These are phyloP conservation scores for Phlyctochytrium arcticum DNA, from an alignment of 192 early-diverging fungal genomes.

Conservation along the genomic window DNA sequence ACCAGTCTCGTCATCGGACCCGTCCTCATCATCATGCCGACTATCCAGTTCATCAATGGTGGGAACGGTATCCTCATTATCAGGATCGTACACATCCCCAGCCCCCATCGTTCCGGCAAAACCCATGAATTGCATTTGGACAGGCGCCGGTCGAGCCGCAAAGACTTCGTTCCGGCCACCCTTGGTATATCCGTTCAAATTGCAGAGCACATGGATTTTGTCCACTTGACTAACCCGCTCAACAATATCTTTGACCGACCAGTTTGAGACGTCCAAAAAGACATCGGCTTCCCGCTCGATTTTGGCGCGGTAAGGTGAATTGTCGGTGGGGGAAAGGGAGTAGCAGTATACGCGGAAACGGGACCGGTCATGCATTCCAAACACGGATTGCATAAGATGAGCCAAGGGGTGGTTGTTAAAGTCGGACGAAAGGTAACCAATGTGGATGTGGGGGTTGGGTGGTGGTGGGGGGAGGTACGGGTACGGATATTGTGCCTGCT, in stretches of 20 bases:
- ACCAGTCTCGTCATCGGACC: no score
- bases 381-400: conserved; percentile 93
- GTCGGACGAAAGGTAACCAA: conserved; percentile 91
- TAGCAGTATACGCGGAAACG: conserved; percentile 79
- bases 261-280: conserved; percentile 72
- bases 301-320: conserved; percentile 72
- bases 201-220: conserved; percentile 83
- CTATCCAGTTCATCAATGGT: conserved; percentile 1
- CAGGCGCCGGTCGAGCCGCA: conserved; percentile 83
- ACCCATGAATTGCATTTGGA: conserved; percentile 90
- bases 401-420: conserved; percentile 92
- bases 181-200: conserved; percentile 97
- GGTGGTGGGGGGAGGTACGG: conserved; percentile 76
- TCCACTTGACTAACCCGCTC: conserved; percentile 64
- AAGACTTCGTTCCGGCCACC: conserved; percentile 92
- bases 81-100: conserved; percentile 37
- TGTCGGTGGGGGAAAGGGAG: conserved; percentile 73
- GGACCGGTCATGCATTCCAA: conserved; percentile 80
- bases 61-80: background rate
- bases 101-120: conserved; percentile 90
- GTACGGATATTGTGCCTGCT: conserved; percentile 36
- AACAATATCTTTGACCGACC: conserved; percentile 72
- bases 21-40: conserved; percentile 6
- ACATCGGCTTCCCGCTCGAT: conserved; percentile 76
- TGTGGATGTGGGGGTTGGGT: conserved; percentile 58